phyloP scores from a whole-genome alignment of 805 yeast genomes.

The Sungouiella blattae region DNA sequence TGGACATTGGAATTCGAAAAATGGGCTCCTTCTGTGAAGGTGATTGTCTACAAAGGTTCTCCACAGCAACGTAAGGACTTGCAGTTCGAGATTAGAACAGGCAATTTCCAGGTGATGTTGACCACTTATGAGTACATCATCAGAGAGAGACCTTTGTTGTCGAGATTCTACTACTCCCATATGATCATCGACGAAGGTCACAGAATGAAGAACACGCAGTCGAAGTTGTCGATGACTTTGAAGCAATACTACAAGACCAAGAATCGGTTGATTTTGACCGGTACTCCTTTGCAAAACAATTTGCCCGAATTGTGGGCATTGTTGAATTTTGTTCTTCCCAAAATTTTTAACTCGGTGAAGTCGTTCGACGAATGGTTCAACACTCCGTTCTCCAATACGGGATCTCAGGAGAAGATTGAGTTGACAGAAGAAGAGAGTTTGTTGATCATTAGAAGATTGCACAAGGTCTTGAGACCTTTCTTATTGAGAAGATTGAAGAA shows the following conservation, averaged over 20 bases:
- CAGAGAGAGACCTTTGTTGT: slow-evolving; percentile 66
- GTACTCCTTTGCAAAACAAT: slow-evolving; percentile 84
- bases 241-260: slow-evolving; percentile 70
- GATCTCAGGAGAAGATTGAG: slow-evolving; percentile 75
- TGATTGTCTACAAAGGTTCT: slow-evolving; percentile 73
- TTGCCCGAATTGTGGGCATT: slow-evolving; percentile 86
- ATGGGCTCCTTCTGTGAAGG: slow-evolving; percentile 81
- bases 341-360: slow-evolving; percentile 79
- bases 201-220: slow-evolving; percentile 76
- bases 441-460: slow-evolving; percentile 78
- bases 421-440: slow-evolving; percentile 83
- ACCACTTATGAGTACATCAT: slow-evolving; percentile 83
- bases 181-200: slow-evolving; percentile 93
- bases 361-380: slow-evolving; percentile 89
- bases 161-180: slow-evolving; percentile 73
- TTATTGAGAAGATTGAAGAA: slow-evolving; percentile 78
- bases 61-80: slow-evolving; percentile 67
- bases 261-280: slow-evolving; percentile 76
- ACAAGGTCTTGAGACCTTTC: slow-evolving; percentile 82
- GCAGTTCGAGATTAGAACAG: slow-evolving; percentile 60
- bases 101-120: slow-evolving; percentile 71
- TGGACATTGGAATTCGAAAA: slow-evolving; percentile 85
- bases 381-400: slow-evolving; percentile 84
- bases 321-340: slow-evolving; percentile 76
- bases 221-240: slow-evolving; percentile 69